Evolutionary conservation across 495 filamentous ascomycete genomes (phyloP), one percentile per base, ranked within the genome.

Genomic region (Penicillium flavigenum): DNA sequence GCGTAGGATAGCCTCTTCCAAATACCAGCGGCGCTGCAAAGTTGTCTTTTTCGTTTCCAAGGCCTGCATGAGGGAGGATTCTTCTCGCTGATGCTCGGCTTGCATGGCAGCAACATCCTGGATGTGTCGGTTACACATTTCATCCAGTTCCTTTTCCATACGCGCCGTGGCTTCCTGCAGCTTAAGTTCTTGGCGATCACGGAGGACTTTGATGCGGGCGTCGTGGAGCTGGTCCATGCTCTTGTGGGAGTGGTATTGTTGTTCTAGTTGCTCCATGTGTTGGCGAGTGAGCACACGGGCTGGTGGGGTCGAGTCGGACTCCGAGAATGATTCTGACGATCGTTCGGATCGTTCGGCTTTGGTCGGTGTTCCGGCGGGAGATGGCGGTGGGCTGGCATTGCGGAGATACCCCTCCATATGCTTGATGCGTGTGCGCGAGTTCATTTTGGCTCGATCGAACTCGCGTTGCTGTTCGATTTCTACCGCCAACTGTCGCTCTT

Each of bases 341-440:
- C 51, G 57, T 44, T 54, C 48, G 9, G 27, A 11, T 29, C 26
- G 31, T 34, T 34, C 29, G 39, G 48, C 49, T 20, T 22, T 24
- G 41, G 46, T 44, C 5, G 52, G 41, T 12, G 55, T 48, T 16
- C n/a, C 34, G 7, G 59, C 56, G 20, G 72, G 68, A 5, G 70
- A 72, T 17, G 64, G 63, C 22, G 71, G 70, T 5, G 76, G 76
- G 47, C 77, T 80, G 3, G 80, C 73, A 47, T 82, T 86, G 57
- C 81, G 79, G 68, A 88, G 88, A 63, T 90, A 92, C 3, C 85
- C 86, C 66, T 91, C 88, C 88, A 92, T 91, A 56, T 92, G 81
- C 63, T 84, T 84, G 34, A 92, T 81, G 41, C 86, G 84, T 17
- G 88, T 84, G n/a, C 79, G 72, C 5, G 88, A 84, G 58, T 84